Conservation (phyloP, 441 rosid species). For the Erysimum cheiri region DNA sequence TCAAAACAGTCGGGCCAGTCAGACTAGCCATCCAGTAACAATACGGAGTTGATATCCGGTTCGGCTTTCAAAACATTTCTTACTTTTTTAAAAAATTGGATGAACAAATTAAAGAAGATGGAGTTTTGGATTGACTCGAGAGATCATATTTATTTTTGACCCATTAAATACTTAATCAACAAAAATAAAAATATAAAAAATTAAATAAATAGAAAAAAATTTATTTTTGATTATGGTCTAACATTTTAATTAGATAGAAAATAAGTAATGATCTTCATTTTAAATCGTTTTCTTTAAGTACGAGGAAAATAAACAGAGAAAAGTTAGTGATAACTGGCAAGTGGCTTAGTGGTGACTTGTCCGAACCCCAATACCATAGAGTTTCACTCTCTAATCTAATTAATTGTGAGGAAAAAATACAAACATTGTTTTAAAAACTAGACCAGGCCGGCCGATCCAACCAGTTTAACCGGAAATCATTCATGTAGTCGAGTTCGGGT, state of each 20-base stretch:
- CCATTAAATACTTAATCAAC: slow-evolving; percentile 24
- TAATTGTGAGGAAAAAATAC: background rate
- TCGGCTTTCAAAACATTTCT: too few species aligned
- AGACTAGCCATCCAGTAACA: too few species aligned
- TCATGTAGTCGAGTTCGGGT: too few species aligned
- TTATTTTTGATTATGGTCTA: slow-evolving; percentile 6
- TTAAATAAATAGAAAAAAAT: too few species aligned
- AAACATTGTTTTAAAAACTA: too few species aligned
- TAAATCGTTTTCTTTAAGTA: background rate
- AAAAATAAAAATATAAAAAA: too few species aligned
- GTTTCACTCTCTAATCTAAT: background rate
- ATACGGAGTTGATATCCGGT: too few species aligned
- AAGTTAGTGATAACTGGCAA: background rate
- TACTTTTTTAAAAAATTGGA: background rate
- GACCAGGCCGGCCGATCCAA: too few species aligned
- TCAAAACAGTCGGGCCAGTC: too few species aligned
- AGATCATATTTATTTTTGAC: slow-evolving; percentile 41
- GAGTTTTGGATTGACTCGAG: slow-evolving; percentile 86
- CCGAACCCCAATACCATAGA: background rate
- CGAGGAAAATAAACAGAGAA: background rate
- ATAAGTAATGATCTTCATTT: background rate
- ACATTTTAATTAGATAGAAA: background rate
- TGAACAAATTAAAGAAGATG: slow-evolving; percentile 40
- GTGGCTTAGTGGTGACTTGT: background rate
- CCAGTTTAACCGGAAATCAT: too few species aligned